Evolutionary conservation across 129 eudicot genomes (phyloP), one percentile per base, ranked within the genome.

Genomic region (Deinandra increscens): DNA sequence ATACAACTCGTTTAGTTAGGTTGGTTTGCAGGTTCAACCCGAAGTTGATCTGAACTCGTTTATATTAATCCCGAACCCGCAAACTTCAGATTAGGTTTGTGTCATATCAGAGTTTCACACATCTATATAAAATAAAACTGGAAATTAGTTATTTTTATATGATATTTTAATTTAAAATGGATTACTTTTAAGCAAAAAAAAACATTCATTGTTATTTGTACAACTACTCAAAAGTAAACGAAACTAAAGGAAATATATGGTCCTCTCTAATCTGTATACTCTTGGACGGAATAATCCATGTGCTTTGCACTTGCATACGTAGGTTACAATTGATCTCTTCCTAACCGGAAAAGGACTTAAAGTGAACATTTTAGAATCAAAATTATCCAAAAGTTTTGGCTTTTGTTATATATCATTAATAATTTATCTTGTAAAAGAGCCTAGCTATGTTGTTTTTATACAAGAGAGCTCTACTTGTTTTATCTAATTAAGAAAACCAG

Each of bases 301-400:
- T 73, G 78, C 71, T 64, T 50, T 50, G 64, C 78, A 73, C 71
- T 69, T 64, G 55, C 70, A 72, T 73, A 26, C 31, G 31, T 26
- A 50, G 63, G 39, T 65, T 10, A 13, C 38, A 14, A 63, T 9
- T 38, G 39, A 4, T 61, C 11, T 72, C 49, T 61, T 13, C 12
- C 42, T 26, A 31, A 51, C 8, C 6, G 1, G 9, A 44, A 38
- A 63, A 53, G 63, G 9, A 71, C 34, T 44, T 34, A 11, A 42
- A 43, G 44, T 29, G 34, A 60, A 59, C 42, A 71, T 58, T 71
- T 13, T 6, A 36, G 12, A 73, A 59, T 3, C 4, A 9, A 23
- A 18, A 59, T 22, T 62, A 53, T 46, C 62, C 45, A 45, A 48
- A 46, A 72, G 4, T 38, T 54, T 39, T 5, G 38, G 7, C 39